Percentiles rank a stretch among this genome's conserved stretches.
Conservation (phyloP, 176 grass and related monocot species). For the Oryza officinalis region DNA sequence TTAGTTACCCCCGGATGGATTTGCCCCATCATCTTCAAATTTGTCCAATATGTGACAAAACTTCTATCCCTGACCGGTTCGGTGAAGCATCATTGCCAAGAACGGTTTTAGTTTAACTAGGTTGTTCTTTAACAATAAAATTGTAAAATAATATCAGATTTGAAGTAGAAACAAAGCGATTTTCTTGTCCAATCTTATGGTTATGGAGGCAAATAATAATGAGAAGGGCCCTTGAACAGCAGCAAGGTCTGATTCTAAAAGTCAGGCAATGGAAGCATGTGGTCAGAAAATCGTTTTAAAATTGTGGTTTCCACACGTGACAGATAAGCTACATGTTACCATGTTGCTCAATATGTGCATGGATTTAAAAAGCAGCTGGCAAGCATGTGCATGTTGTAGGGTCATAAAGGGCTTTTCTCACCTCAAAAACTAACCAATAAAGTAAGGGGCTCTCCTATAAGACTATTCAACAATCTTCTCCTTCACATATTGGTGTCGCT, state of each 20-base stretch:
- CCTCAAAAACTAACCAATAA: too few relatives aligned
- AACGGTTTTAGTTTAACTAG: slow-evolving; percentile 22
- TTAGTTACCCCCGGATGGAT: slow-evolving; percentile 10
- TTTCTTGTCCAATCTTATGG: slow-evolving; percentile 24
- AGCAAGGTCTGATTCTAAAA: background rate
- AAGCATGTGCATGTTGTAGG: slow-evolving; percentile 1
- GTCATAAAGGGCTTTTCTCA: too few relatives aligned
- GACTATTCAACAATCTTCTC: too few relatives aligned
- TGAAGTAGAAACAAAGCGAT: slow-evolving; percentile 48
- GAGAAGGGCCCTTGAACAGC: slow-evolving; percentile 45
- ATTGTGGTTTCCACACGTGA: slow-evolving; percentile 26
- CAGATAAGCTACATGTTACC: slow-evolving; percentile 15
- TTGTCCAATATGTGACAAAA: slow-evolving; percentile 27
- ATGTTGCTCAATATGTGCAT: background rate
- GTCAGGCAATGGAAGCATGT: slow-evolving; percentile 18
- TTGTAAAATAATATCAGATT: background rate
- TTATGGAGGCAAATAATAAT: background rate
- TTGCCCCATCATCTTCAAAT: background rate
- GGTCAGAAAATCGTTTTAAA: slow-evolving; percentile 16
- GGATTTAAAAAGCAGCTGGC: slow-evolving; percentile 32
- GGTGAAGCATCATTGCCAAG: slow-evolving; percentile 36
- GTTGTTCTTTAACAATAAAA: slow-evolving; percentile 48
- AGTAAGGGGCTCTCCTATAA: too few relatives aligned
- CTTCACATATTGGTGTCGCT: too few relatives aligned
- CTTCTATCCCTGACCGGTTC: slow-evolving; percentile 15